Evolutionary conservation across 495 filamentous ascomycete species (phyloP).

Genomic region (Talaromyces liani): DNA sequence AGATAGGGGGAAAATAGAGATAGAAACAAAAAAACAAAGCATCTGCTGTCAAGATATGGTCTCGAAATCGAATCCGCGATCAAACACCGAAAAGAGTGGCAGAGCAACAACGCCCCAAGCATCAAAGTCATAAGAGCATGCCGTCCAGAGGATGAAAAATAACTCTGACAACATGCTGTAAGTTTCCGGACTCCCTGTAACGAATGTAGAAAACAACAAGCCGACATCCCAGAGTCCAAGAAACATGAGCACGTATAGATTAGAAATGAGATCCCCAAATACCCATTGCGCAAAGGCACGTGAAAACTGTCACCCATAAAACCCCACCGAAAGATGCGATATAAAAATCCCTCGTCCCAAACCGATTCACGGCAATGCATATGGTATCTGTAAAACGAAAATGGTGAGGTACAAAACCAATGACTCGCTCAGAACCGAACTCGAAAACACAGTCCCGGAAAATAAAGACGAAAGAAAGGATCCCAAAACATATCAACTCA

Average conservation of each 20-base stretch:
- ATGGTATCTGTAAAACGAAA: slow-evolving; percentile 5
- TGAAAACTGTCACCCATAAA: not conserved
- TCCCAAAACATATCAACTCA: not conserved
- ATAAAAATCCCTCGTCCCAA: slow-evolving; percentile 7
- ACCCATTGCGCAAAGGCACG: not conserved
- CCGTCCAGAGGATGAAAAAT: not conserved
- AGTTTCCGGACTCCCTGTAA: not conserved
- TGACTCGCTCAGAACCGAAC: slow-evolving; percentile 1
- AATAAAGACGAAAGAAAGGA: not conserved
- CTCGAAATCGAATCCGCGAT: not conserved
- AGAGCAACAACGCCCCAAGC: not conserved
- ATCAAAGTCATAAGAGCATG: not conserved
- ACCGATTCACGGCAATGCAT: slow-evolving; percentile 1
- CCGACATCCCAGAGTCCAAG: not conserved
- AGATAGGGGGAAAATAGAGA: not conserved
- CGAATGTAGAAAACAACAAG: not conserved
- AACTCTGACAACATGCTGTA: not conserved
- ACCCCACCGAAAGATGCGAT: slow-evolving; percentile 5
- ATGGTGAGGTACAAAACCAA: slow-evolving; percentile 5
- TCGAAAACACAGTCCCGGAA: not conserved
- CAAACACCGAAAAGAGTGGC: not conserved
- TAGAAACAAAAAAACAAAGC: not conserved
- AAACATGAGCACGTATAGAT: not conserved
- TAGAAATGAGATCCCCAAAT: slow-evolving; percentile 1
- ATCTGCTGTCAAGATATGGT: not conserved